A percentile compares a stretch with the other conserved stretches of the same genome.
Conservation (phyloP, 768 basidiomycete species). For the Gloeopeniophorella convolvens region DNA sequence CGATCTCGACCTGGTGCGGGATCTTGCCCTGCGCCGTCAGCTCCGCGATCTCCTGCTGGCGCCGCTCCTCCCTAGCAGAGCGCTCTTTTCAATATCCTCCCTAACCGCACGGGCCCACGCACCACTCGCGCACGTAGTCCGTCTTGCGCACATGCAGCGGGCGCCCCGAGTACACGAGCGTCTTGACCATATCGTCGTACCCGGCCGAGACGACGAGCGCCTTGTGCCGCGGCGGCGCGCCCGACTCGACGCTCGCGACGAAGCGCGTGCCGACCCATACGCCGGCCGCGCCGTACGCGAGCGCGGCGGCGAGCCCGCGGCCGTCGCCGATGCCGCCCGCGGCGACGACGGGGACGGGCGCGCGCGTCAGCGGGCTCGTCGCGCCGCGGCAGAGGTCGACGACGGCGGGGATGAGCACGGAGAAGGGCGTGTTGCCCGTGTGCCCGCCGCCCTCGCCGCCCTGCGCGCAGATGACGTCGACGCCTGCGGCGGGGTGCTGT, state of each 20-base stretch:
- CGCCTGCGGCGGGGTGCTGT: conserved; percentile 37
- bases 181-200: conserved; percentile 69
- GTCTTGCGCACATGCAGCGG: conserved; percentile 81
- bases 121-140: conserved; percentile 73
- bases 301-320: conserved; percentile 68
- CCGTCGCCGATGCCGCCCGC: conserved; percentile 85
- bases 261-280: conserved; percentile 90
- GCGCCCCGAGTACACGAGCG: conserved; percentile 70
- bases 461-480: conserved; percentile 86
- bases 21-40: conserved; percentile 60
- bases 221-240: conserved; percentile 70
- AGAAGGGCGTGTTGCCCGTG: conserved; percentile 77
- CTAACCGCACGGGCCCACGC: conserved; percentile 5
- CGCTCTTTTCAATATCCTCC: not conserved
- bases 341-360: conserved; percentile 71
- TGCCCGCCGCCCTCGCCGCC: conserved; percentile 88
- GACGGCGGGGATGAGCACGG: conserved; percentile 73
- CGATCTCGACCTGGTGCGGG: conserved; percentile 70
- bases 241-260: conserved; percentile 75
- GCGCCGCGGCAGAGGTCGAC: conserved; percentile 68
- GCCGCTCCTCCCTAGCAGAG: conserved; percentile 50
- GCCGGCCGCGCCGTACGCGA: conserved; percentile 73
- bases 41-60: conserved; percentile 51
- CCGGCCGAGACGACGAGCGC: conserved; percentile 59
- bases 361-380: conserved; percentile 72